Evolutionary conservation across 2,329 filamentous ascomycete genomes (phyloP).

Genomic region (Talaromyces sp.): DNA sequence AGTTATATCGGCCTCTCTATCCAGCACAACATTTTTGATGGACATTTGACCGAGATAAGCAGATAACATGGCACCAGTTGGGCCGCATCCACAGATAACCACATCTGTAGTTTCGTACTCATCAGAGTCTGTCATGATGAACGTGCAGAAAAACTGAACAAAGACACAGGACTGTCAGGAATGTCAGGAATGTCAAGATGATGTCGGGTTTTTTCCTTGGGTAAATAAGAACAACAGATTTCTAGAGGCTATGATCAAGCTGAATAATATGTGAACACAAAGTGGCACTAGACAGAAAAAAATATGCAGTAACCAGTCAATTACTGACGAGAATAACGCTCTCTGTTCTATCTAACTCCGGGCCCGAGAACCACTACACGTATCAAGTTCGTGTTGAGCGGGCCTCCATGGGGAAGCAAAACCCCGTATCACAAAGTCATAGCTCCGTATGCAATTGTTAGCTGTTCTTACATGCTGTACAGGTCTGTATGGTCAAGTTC

Average conservation of each 20-base stretch:
- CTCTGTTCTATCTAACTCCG: background rate
- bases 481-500: background rate
- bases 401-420: background rate
- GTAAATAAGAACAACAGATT: background rate
- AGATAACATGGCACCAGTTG: slow-evolving; percentile 30
- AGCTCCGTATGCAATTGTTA: background rate
- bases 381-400: background rate
- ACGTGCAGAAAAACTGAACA: no score
- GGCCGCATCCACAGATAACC: slow-evolving; percentile 32
- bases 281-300: background rate
- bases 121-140: slow-evolving; percentile 1
- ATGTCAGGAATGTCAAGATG: background rate
- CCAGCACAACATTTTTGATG: slow-evolving; percentile 28
- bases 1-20: slow-evolving; percentile 28
- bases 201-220: background rate
- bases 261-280: background rate
- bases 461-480: background rate
- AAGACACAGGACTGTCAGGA: background rate
- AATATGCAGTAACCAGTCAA: background rate
- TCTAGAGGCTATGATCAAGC: background rate
- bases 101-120: slow-evolving; percentile 26
- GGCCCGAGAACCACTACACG: background rate
- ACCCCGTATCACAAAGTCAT: background rate
- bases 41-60: slow-evolving; percentile 25
- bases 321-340: background rate